Evolutionary conservation across 768 basidiomycete genomes (phyloP).

Genomic region (Suillus clintonianus): DNA sequence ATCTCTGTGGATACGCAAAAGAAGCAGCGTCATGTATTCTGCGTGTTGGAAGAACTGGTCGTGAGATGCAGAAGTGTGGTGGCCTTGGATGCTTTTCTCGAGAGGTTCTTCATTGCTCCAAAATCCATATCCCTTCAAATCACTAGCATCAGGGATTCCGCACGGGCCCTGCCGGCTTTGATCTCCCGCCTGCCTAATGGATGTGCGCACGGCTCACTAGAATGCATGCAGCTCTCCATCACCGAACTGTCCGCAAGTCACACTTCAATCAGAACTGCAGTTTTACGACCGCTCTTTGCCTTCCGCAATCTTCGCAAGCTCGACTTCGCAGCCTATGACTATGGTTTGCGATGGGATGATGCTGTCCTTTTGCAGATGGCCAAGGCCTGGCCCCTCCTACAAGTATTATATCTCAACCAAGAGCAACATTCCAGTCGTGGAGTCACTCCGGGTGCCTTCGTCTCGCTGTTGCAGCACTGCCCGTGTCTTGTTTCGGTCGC

Average conservation of each 20-base stretch:
- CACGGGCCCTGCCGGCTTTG: neutral
- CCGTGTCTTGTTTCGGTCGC: neutral
- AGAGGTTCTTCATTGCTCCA: neutral
- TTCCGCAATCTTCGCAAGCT: neutral
- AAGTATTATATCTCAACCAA: neutral
- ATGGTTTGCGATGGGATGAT: neutral
- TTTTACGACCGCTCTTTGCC: neutral
- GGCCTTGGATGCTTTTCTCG: neutral
- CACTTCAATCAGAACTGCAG: neutral
- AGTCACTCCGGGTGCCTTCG: neutral
- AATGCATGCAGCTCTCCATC: neutral
- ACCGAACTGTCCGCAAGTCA: neutral
- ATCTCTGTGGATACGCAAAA: neutral
- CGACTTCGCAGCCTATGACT: neutral
- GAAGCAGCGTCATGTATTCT: neutral
- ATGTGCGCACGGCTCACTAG: neutral
- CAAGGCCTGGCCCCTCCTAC: constrained; percentile 2
- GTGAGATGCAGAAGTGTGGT: neutral
- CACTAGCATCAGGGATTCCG: neutral
- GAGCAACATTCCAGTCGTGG: neutral
- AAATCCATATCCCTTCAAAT: neutral
- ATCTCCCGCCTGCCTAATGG: neutral
- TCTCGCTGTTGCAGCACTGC: neutral
- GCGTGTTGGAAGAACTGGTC: neutral
- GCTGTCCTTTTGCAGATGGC: neutral